Evolutionary conservation across 257 asterid species (phyloP), one percentile per base, ranked within the genome.

Genomic region (Ballota nigra): DNA sequence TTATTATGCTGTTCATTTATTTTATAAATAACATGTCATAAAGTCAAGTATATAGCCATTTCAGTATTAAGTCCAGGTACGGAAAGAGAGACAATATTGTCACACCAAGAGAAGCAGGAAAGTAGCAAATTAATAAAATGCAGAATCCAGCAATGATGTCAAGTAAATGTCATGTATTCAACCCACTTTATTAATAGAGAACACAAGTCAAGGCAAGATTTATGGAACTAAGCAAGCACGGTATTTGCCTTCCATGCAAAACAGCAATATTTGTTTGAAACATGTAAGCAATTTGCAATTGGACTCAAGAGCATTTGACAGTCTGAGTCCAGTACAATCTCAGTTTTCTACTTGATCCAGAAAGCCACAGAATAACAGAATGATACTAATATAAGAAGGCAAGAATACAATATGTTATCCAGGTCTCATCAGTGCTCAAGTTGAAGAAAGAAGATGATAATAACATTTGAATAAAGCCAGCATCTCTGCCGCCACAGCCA

Each of bases 101-200:
- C 41, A 34, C 40, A 49, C 65, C 65, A 55, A 18, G 67, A 55
- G 69, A 40, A 57, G 29, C 33, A 12, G 18, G 61, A 9, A 41
- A 69, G 55, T 38, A 70, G 68, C 10, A 62, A 63, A 70, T 18
- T 13, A 59, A 65, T 8, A 23, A 31, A 76, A 68, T 36, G 19
- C 70, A 74, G 72, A 6, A 68, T 43, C 72, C 52, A 56, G 63
- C 66, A 71, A 13, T 47, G 51, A 60, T 40, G 52, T 6, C 19
- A 64, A 33, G 31, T 47, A 24, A 34, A 63, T 34, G n/a, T 36
- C 60, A 31, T 28, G 57, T 59, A 72, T 64, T 59, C 65, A 75
- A 70, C 36, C 26, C 22, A 63, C 28, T 18, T 56, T 52, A 20
- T 40, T 22, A 16, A 64, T 41, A 49, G 23, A 65, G 4, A 26